A percentile compares a stretch with the other conserved stretches of the same genome.
These are phyloP conservation scores for Talaromyces sp. DNA, from an alignment of 2,329 filamentous ascomycete genomes.

Conservation along the genomic window DNA sequence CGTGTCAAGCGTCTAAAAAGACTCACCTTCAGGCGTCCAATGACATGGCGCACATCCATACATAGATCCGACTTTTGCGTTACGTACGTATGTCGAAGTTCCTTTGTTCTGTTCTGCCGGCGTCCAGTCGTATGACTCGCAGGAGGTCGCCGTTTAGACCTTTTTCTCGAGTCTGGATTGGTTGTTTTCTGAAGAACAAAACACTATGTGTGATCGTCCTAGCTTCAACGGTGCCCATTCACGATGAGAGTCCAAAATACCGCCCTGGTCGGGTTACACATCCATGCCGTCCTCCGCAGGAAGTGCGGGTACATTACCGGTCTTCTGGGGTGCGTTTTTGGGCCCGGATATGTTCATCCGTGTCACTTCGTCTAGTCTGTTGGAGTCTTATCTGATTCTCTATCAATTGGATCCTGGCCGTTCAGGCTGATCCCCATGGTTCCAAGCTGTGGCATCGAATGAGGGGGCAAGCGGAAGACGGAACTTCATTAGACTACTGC, in stretches of 20 bases:
- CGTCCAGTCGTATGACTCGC: neutral
- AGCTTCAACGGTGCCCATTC: neutral
- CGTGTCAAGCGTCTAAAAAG: neutral
- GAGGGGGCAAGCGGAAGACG: neutral
- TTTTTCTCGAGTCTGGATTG: neutral
- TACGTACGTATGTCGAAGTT: neutral
- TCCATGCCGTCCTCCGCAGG: neutral
- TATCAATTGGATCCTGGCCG: neutral
- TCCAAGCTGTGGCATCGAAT: neutral
- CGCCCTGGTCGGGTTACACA: neutral
- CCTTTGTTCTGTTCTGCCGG: neutral
- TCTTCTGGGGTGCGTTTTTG: neutral
- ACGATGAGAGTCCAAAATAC: neutral
- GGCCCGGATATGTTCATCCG: neutral
- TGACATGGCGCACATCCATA: neutral
- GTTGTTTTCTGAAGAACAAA: neutral
- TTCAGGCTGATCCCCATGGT: neutral
- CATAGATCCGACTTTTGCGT: neutral
- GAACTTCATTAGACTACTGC: neutral
- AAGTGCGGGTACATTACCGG: constrained; percentile 3
- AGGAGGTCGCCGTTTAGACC: neutral
- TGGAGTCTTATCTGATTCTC: neutral
- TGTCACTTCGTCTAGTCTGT: neutral
- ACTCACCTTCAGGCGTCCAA: neutral
- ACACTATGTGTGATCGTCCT: no score